A percentile compares a stretch with the other conserved stretches of the same genome.
These are phyloP conservation scores for Suillus americanus DNA, from an alignment of 768 basidiomycete genomes.

Conservation along the genomic window DNA sequence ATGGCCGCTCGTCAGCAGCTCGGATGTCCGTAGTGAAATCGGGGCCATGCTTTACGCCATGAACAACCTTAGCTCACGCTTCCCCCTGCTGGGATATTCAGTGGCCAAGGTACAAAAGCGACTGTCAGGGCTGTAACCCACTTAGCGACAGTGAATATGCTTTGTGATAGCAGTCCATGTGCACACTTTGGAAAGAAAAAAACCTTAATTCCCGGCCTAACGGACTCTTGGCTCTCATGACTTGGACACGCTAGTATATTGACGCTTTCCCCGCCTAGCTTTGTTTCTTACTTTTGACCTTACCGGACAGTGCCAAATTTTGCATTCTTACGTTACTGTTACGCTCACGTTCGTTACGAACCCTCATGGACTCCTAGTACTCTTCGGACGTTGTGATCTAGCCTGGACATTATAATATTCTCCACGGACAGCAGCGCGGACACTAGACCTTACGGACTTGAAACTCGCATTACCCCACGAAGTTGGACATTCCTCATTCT, in stretches of 20 bases:
- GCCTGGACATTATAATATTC: constrained; percentile 6
- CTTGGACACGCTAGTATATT: neutral
- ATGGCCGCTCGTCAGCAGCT: constrained; percentile 58
- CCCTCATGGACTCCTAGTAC: constrained; percentile 19
- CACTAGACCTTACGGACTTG: constrained; percentile 27
- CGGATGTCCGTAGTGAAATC: constrained; percentile 63
- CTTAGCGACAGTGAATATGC: neutral
- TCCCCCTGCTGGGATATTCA: constrained; percentile 51
- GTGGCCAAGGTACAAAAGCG: constrained; percentile 32
- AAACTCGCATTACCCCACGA: constrained; percentile 12
- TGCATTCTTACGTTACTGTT: constrained; percentile 8
- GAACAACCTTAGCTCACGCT: constrained; percentile 56
- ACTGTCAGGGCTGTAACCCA: constrained; percentile 15
- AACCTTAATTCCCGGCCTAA: neutral
- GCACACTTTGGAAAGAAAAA: constrained; percentile 4
- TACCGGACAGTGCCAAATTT: constrained; percentile 13
- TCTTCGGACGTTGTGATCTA: constrained; percentile 14
- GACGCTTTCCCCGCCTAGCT: constrained; percentile 1
- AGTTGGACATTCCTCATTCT: constrained; percentile 6
- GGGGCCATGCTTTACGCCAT: constrained; percentile 62
- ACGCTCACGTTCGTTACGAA: constrained; percentile 26
- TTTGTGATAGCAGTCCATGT: neutral
- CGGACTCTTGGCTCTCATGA: constrained; percentile 3
- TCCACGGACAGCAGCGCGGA: constrained; percentile 20
- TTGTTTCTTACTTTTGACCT: constrained; percentile 5